phyloP scores from a whole-genome alignment of 306 rosid genomes.

The Medicago arabica region DNA sequence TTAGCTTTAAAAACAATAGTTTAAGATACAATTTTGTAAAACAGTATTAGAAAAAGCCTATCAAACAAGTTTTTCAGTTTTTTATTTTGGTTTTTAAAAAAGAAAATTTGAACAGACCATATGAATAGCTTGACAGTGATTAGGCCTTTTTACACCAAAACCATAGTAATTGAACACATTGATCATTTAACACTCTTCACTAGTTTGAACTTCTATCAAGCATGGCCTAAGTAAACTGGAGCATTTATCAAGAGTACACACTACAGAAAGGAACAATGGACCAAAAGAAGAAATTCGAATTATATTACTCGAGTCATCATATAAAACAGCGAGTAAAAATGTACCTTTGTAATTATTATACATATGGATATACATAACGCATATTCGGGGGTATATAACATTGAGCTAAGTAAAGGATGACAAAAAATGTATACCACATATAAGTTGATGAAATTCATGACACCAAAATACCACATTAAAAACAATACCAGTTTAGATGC shows the following conservation, averaged over 20 bases:
- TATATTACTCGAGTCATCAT: constrained; percentile 27
- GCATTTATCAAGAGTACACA: constrained; percentile 13
- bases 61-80: neutral
- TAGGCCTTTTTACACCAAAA: too few relatives aligned
- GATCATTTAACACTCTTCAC: constrained; percentile 13
- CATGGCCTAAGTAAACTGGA: constrained; percentile 35
- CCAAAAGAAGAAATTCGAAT: constrained; percentile 20
- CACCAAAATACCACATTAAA: constrained; percentile 38
- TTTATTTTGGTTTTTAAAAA: neutral
- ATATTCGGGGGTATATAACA: constrained; percentile 22
- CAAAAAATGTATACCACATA: constrained; percentile 7
- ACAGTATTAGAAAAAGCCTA: neutral
- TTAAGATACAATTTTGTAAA: neutral
- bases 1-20: neutral
- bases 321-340: constrained; percentile 29
- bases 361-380: constrained; percentile 40
- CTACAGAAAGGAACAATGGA: neutral
- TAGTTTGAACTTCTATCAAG: constrained; percentile 19
- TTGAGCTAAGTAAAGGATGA: constrained; percentile 15
- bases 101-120: neutral
- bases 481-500: constrained; percentile 60
- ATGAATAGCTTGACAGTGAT: constrained; percentile 7
- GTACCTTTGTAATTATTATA: constrained; percentile 38
- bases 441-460: constrained; percentile 35
- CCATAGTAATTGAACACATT: too few relatives aligned